Conservation (phyloP, 1,284 basidiomycete genomes). For the Microbotryum scabiosae region DNA sequence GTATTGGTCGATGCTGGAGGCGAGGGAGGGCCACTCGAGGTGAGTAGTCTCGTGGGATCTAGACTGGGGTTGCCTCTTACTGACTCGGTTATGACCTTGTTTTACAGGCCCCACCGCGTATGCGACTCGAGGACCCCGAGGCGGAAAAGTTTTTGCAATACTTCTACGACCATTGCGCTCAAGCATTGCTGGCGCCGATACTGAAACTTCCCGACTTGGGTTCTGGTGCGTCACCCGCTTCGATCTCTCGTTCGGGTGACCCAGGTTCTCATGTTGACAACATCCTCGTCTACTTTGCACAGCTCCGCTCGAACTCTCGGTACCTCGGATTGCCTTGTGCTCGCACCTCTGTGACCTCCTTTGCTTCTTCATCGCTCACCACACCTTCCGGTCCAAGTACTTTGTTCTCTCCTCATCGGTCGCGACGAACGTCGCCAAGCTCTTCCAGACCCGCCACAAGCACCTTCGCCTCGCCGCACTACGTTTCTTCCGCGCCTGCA, state of each 20-base stretch:
- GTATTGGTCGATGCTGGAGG: constrained; percentile 61
- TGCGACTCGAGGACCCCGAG: constrained; percentile 59
- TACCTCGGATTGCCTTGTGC: constrained; percentile 32
- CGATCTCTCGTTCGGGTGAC: neutral
- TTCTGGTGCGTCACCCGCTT: neutral
- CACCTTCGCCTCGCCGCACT: constrained; percentile 80
- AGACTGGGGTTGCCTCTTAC: too few relatives aligned
- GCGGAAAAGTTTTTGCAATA: constrained; percentile 81
- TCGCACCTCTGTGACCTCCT: constrained; percentile 58
- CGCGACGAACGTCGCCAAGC: constrained; percentile 60
- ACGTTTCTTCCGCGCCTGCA: constrained; percentile 78
- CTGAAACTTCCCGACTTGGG: constrained; percentile 62
- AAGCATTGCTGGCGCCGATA: constrained; percentile 69
- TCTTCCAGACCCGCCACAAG: constrained; percentile 65
- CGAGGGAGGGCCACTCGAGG: constrained; percentile 37
- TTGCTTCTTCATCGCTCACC: constrained; percentile 77
- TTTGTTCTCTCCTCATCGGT: constrained; percentile 75
- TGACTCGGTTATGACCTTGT: too few relatives aligned
- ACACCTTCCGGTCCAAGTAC: constrained; percentile 77
- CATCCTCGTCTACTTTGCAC: neutral
- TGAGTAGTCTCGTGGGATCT: constrained; percentile 30
- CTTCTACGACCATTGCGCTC: constrained; percentile 72
- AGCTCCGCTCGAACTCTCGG: constrained; percentile 19
- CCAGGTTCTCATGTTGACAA: neutral
- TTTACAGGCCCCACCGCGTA: constrained; percentile 26